Conservation (phyloP, 1,139 yeast genomes). For the Geotrichum reessii region DNA sequence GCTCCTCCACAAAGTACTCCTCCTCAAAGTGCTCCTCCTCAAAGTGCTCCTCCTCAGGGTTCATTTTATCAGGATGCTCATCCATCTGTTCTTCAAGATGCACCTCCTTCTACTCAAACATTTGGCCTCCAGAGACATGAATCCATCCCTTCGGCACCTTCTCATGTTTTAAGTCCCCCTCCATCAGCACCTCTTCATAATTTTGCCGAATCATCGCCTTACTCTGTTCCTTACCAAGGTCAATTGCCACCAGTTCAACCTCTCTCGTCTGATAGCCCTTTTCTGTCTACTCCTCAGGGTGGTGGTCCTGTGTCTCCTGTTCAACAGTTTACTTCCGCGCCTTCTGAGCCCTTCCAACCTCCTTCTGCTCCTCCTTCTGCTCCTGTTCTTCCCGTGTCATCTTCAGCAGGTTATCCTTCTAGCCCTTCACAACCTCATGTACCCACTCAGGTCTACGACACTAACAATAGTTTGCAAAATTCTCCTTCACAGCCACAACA, state of each 20-base stretch:
- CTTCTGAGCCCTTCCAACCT: not conserved
- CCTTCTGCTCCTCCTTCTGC: conserved; percentile 3
- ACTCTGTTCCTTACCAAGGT: not conserved
- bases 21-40: conserved; percentile 12
- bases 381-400: conserved; percentile 4
- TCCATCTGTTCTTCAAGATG: not conserved
- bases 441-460: not conserved
- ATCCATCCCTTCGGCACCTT: not conserved
- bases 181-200: not conserved
- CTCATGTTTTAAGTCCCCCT: conserved; percentile 4
- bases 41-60: conserved; percentile 11
- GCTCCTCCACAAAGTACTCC: conserved; percentile 10
- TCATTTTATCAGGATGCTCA: conserved; percentile 1
- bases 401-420: conserved; percentile 1
- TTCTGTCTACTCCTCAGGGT: not conserved
- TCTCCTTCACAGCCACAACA: not conserved
- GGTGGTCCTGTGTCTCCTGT: not conserved
- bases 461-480: not conserved
- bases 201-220: not conserved
- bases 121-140: not conserved
- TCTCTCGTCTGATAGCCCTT: not conserved
- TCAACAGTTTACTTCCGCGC: not conserved
- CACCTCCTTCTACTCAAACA: not conserved
- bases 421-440: not conserved
- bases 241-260: not conserved